Evolutionary conservation across 2,329 filamentous ascomycete species (phyloP), one percentile per base, ranked within the genome.

Genomic region (Sporothrix inflata): DNA sequence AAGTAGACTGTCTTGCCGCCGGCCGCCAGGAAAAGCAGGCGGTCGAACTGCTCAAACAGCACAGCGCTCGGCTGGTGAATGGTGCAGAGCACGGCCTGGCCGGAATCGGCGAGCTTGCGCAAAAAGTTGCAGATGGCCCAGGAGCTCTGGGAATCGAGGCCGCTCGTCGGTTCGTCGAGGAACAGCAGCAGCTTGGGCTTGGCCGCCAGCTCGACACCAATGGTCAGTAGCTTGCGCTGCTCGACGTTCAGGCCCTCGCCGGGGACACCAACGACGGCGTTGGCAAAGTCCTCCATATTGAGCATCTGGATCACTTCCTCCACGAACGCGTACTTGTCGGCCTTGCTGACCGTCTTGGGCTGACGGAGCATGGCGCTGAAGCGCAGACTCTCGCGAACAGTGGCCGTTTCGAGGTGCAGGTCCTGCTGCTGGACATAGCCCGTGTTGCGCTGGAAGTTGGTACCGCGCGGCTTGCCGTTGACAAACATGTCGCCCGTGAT

Each of bases 381-480:
- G 77, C 89, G 89, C 45, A 98, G 86, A 9, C 94, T 94, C 81
- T 98, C 94, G 74, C 94, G 90, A 51, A 97, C 94, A 0, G 94
- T 97, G 0, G 91, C 90, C 0, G 94, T 97, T 63, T 91, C 86
- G 57, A 97, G 85, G 79, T 97, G 94, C 16, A 97, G 86, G 87
- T 98, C 94, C 79, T 97, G 94, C 80, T 97, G 94, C 79, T 97
- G 93, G 47, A 94, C 94, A 77, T 97, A 97, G 66, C 94, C 94
- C 0, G 93, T 97, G 83, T 95, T 96, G 75, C 94, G 91, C 81
- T 97, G 94, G 86, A 97, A 97, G 0, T 92, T 94, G 57, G 86
- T 86, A 76, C 97, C 93, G 63, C 92, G 89, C 38, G 88, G 90
- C 49, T 85, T 86, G 40, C 88, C 88, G 73, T 89, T 86, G 14